Evolutionary conservation across 2,329 filamentous ascomycete species (phyloP), one percentile per base, ranked within the genome.

Genomic region (Pleoardoris graminearum): DNA sequence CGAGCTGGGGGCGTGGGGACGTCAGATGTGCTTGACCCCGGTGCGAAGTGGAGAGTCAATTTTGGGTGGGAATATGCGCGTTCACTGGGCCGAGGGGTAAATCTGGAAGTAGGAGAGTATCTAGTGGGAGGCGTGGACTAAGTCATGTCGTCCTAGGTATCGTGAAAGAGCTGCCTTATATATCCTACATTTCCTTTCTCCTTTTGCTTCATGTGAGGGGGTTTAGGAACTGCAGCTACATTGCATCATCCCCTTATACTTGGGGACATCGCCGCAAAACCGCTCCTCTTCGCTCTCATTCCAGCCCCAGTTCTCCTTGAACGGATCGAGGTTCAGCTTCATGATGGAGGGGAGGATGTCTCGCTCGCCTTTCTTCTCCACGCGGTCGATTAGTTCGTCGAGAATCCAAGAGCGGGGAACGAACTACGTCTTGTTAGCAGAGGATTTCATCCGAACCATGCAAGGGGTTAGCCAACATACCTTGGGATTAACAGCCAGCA

Each of bases 401-500:
- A 99, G 79, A 46, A 99, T 84, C 92, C 93, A 99, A 16, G 89
- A 87, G 41, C 91, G 84, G 0, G 94, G 91, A 0, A 97, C 80
- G 66, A 99, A 99, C 76, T 83, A 49, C 8, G 21, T 36, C 2
- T n/a, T 2, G 19, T 17, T 14, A 30, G 48, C 62, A 19, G 60
- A 50, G 21, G 35, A 5, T 17, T 19, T 16, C 7, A 39, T 23
- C 11, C 8, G 44, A 16, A n/a, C 8, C 30, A 35, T 37, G 38
- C 4, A 12, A 19, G 27, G 21, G 16, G 14, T 38, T 43, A 33
- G 35, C n/a, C n/a, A n/a, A 50, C 68, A 60, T 68, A 82, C 80
- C 51, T 90, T 96, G 2, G 94, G 94, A 68, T 99, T 99, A 19
- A 92, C 88, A 22, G 77, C 79, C 76, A 89, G 90, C 94, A 97